A percentile compares a stretch with the other conserved stretches of the same genome.
Conservation (phyloP, 176 grass and related monocot species). For the Alloteropsis semialata region DNA sequence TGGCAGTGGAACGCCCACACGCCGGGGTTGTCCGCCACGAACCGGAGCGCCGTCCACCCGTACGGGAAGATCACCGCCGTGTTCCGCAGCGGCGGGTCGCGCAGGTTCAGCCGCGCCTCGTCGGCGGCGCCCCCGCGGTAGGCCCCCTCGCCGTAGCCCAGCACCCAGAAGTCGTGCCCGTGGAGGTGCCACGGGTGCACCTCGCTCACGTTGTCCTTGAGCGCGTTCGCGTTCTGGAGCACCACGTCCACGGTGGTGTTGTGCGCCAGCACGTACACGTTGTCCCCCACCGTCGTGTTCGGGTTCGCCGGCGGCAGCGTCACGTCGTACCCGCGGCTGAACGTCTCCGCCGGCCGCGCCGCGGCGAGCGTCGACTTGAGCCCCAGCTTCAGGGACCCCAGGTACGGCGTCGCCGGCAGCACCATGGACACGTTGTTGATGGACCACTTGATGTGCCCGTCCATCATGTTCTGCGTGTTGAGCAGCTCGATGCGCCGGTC, state of each 20-base stretch:
- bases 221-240: slow-evolving; percentile 83
- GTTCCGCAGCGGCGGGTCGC: slow-evolving; percentile 74
- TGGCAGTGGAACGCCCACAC: slow-evolving; percentile 93
- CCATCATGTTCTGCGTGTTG: slow-evolving; percentile 81
- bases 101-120: slow-evolving; percentile 40
- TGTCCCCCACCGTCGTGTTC: slow-evolving; percentile 41
- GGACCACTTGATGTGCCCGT: slow-evolving; percentile 61
- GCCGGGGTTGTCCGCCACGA: slow-evolving; percentile 68
- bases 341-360: slow-evolving; percentile 44
- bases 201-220: slow-evolving; percentile 43
- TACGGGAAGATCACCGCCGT: slow-evolving; percentile 75
- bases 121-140: slow-evolving; percentile 30
- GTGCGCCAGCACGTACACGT: slow-evolving; percentile 36
- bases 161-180: slow-evolving; percentile 88
- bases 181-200: slow-evolving; percentile 88
- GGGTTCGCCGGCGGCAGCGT: slow-evolving; percentile 54
- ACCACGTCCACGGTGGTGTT: slow-evolving; percentile 51
- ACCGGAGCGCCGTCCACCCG: slow-evolving; percentile 72
- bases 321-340: slow-evolving; percentile 51
- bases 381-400: slow-evolving; percentile 61
- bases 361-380: slow-evolving; percentile 51
- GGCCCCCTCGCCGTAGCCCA: slow-evolving; percentile 74
- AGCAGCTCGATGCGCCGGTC: slow-evolving; percentile 62
- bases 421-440: slow-evolving; percentile 80
- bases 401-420: slow-evolving; percentile 72